Base-by-base conservation (phyloP, 352 stramenopile genomes). In the Phytophthora citricola region DNA sequence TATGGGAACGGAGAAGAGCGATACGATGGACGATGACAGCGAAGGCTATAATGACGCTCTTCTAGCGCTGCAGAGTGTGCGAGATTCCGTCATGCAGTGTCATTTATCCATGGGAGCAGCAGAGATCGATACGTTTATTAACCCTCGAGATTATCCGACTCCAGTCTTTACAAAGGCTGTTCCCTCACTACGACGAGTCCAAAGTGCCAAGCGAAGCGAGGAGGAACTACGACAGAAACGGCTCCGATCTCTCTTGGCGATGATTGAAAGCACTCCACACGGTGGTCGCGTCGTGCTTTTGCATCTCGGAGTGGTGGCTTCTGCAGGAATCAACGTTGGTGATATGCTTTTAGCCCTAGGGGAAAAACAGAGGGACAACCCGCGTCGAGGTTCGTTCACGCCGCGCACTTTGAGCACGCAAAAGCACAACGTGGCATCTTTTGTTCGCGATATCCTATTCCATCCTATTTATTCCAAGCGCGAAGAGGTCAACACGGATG, bases 391-490 rank as follows among this genome's bases (percentile, higher is more conserved):
- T 3, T 68, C 67, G 3, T 63, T 69, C 17, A 69, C 62, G 8
- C 56, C 63, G 24, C 71, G 50, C 29, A 69, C 65, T 11, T 50
- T 71, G 4, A 72, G 64, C 14, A 61, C 71, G 1, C 72, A 89
- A 20, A 88, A 88, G 32, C 71, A 83, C 27, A 71, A 84, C 48
- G 67, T 83, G 10, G 73, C 78, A 7, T 73, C 71, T 11, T 93
- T 93, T 70, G 83, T 93, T 41, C 79, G 85, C 1, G 83, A 93
- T 50, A 87, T 92, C 52, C 58, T 93, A 32, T 92, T 93, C 73
- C 83, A 92, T 39, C 78, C 81, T 11, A 66, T 92, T 51, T 93
- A 92, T 69, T 73, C 74, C 22, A 83, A 86, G 57, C 73, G 77
- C 0, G 58, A 73, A 3, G 78, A 89, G 15, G 61, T 81, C 0